Evolutionary conservation across 1,284 basidiomycete genomes (phyloP), one percentile per base, ranked within the genome.

Genomic region (Serendipita sp.): DNA sequence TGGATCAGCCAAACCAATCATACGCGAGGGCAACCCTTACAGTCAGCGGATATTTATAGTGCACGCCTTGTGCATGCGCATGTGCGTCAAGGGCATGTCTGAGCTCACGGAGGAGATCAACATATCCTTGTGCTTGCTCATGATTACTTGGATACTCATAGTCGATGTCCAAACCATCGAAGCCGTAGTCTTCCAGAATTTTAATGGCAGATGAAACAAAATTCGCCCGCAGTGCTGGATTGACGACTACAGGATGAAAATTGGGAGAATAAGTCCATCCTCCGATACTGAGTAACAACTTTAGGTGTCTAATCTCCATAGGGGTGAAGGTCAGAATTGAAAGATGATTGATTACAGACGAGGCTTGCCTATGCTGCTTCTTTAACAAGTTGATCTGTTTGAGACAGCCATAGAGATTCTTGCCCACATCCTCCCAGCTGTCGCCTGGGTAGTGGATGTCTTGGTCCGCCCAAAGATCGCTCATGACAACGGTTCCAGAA

Each of bases 401-500:
- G 73, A 98, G 83, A 75, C 95, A 95, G 62, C 95, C 94, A 70
- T 95, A 96, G 32, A 97, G 81, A 72, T 95, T 93, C 66, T 78
- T 83, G 60, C 84, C 89, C 63, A 71, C 71, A 64, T 95, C 93
- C 68, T 92, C 87, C 93, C 93, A 96, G 3, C 84, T 86, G 72
- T 99, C 95, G 26, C 83, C 84, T 1, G 82, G 81, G 65, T 89
- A 88, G 69, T 91, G 88, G 55, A 90, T 93, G 70, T 93, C 85
- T 70, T 93, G 84, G 75, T 98, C 95, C 0, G 93, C 86, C 94
- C 94, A 98, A 1, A 79, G 73, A 70, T 98, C 95, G 42, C 70
- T 90, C 90, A 62, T 55, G 15, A 45, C 44, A 35, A 43, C 53
- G 3, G 53, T 44, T 29, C 93, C 93, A 0, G 85, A 80, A 50